Conservation (phyloP, 2,329 filamentous ascomycete genomes). For the Phoma sp. region DNA sequence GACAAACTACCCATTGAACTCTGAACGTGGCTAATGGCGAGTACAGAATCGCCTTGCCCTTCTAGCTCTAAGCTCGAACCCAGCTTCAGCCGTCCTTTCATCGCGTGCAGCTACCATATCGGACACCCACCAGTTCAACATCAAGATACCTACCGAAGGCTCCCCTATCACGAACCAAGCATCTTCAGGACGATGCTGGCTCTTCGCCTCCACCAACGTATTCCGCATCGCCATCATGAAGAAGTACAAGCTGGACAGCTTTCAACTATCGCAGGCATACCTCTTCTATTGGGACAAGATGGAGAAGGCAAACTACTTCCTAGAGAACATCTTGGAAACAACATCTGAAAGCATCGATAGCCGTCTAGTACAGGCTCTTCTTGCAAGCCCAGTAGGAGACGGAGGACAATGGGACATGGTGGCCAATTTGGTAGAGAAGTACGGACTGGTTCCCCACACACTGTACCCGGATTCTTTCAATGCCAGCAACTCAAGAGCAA, state of each 20-base stretch:
- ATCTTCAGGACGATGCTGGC: constrained; percentile 84
- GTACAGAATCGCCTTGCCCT: constrained; percentile 74
- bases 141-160: constrained; percentile 82
- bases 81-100: constrained; percentile 71
- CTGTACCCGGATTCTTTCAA: constrained; percentile 86
- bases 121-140: constrained; percentile 83
- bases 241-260: constrained; percentile 76
- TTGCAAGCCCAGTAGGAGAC: constrained; percentile 74
- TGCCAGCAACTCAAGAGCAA: constrained; percentile 71
- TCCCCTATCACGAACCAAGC: constrained; percentile 85
- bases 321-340: constrained; percentile 83
- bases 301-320: constrained; percentile 89
- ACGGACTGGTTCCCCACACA: constrained; percentile 83
- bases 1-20: background rate
- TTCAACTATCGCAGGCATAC: constrained; percentile 88
- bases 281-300: constrained; percentile 95
- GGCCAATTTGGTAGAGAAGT: constrained; percentile 83
- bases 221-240: constrained; percentile 90
- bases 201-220: constrained; percentile 90
- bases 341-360: constrained; percentile 73
- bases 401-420: constrained; percentile 95
- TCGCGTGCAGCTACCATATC: constrained; percentile 68
- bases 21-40: background rate
- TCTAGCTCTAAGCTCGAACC: constrained; percentile 72
- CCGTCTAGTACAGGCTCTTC: constrained; percentile 73